Conservation (phyloP, 208 protist genomes). For the Naegleria fowleri region DNA sequence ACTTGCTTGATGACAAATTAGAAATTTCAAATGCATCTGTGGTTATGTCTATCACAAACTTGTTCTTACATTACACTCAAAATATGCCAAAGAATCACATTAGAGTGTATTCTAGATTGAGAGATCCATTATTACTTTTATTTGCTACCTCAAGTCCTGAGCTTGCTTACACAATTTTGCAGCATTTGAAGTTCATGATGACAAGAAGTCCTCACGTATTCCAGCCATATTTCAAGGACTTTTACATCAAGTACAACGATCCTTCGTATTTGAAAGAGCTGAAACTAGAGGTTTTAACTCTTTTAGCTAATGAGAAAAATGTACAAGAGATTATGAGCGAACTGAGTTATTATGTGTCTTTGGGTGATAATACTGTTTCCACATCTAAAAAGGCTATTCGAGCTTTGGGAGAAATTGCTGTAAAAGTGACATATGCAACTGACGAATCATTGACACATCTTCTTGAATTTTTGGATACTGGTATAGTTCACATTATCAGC, state of each 20-base stretch:
- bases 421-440: conserved; percentile 40
- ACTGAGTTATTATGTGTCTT: conserved; percentile 58
- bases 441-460: conserved; percentile 45
- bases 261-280: conserved; percentile 32
- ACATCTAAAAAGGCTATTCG: conserved; percentile 39
- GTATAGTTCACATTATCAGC: conserved; percentile 52
- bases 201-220: conserved; percentile 61
- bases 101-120: conserved; percentile 66
- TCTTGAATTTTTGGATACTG: conserved; percentile 57
- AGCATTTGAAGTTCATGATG: conserved; percentile 69
- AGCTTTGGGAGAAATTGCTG: conserved; percentile 45
- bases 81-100: conserved; percentile 61
- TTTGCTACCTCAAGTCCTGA: conserved; percentile 58
- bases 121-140: conserved; percentile 67
- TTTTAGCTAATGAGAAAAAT: conserved; percentile 52
- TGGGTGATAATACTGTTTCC: conserved; percentile 37
- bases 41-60: conserved; percentile 64
- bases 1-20: conserved; percentile 79
- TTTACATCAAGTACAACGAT: conserved; percentile 34
- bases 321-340: conserved; percentile 61
- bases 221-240: conserved; percentile 46
- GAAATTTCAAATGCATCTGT: conserved; percentile 72
- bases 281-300: conserved; percentile 70
- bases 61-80: conserved; percentile 77
- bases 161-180: conserved; percentile 60